phyloP scores from a whole-genome alignment of 805 yeast species.

The Yueomyces sinensis region DNA sequence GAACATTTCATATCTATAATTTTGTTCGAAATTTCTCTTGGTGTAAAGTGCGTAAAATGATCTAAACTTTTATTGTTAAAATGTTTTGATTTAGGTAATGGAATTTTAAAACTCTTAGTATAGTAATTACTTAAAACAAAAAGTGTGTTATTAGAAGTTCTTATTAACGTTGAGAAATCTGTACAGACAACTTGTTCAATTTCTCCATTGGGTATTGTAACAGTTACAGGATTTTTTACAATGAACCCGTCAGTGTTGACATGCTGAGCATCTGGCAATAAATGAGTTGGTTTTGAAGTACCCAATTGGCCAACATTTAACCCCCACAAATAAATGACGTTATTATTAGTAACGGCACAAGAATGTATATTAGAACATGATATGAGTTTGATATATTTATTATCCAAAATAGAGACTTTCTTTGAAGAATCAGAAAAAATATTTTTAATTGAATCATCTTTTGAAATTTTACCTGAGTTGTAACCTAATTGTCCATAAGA shows the following conservation, averaged over 20 bases:
- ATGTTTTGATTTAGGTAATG: slow-evolving; percentile 16
- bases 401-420: slow-evolving; percentile 12
- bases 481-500: slow-evolving; percentile 55
- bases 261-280: slow-evolving; percentile 32
- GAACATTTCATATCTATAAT: slow-evolving; percentile 21
- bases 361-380: slow-evolving; percentile 62
- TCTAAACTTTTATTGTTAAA: slow-evolving; percentile 16
- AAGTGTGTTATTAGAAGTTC: slow-evolving; percentile 44
- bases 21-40: slow-evolving; percentile 17
- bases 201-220: slow-evolving; percentile 11
- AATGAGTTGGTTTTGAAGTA: slow-evolving; percentile 24
- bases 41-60: slow-evolving; percentile 25
- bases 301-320: slow-evolving; percentile 77
- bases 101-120: slow-evolving; percentile 38
- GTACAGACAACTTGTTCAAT: slow-evolving; percentile 49
- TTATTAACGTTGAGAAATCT: slow-evolving; percentile 57
- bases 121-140: slow-evolving; percentile 47
- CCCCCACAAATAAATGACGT: slow-evolving; percentile 58
- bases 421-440: slow-evolving; percentile 15
- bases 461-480: slow-evolving; percentile 16
- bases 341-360: slow-evolving; percentile 37
- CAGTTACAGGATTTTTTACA: slow-evolving; percentile 8
- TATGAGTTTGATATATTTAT: slow-evolving; percentile 27
- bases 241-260: slow-evolving; percentile 28
- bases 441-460: slow-evolving; percentile 16